phyloP scores from a whole-genome alignment of 768 basidiomycete genomes.

The Psilocybe cyanescens region DNA sequence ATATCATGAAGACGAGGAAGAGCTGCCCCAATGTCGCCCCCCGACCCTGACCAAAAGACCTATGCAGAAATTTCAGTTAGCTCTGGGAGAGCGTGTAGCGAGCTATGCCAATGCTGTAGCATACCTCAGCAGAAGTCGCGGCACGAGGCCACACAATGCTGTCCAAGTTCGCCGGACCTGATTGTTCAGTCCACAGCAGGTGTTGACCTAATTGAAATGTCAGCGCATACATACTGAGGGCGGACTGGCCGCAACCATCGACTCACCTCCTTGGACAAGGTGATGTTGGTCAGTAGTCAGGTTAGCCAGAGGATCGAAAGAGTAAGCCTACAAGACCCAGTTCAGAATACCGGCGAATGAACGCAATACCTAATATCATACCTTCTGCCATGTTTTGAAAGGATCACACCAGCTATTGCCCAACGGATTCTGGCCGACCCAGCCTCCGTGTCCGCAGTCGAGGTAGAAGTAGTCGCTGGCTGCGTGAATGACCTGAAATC shows the following conservation, averaged over 20 bases:
- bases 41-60: conserved; percentile 74
- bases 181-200: conserved; percentile 78
- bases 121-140: conserved; percentile 65
- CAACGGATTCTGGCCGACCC: conserved; percentile 53
- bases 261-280: conserved; percentile 69
- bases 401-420: conserved; percentile 79
- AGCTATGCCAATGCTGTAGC: neutral
- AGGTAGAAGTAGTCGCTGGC: conserved; percentile 84
- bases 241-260: neutral
- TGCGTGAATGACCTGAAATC: conserved; percentile 66
- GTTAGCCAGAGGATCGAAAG: conserved; percentile 73
- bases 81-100: too few relatives aligned
- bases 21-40: conserved; percentile 49
- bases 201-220: conserved; percentile 50
- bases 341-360: neutral
- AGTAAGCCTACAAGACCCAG: conserved; percentile 45
- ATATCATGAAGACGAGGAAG: conserved; percentile 72
- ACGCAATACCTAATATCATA: conserved; percentile 21
- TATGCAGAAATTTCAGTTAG: conserved; percentile 4
- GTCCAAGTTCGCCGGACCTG: conserved; percentile 68
- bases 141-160: conserved; percentile 73
- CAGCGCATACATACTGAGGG: neutral
- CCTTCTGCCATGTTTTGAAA: conserved; percentile 82
- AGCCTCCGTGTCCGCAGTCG: conserved; percentile 75
- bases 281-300: conserved; percentile 51